Evolutionary conservation across 2,329 filamentous ascomycete genomes (phyloP).

Genomic region (Phaeophleospora eucalypticola): DNA sequence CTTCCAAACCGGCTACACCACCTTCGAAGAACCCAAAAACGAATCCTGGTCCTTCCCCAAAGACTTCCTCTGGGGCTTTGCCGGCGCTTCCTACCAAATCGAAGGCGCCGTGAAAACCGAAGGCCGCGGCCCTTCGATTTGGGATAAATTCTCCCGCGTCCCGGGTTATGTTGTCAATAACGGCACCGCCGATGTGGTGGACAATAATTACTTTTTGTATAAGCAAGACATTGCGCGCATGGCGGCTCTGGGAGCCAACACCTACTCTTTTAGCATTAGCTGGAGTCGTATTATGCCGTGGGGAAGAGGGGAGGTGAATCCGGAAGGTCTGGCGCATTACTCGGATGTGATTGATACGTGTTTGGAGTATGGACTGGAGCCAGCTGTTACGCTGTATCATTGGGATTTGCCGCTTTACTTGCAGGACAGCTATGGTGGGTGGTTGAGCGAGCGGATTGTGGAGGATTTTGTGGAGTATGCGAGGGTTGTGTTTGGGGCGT

Average conservation of each 20-base stretch:
- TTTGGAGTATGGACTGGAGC: slow-evolving; percentile 42
- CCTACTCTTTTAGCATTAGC: slow-evolving; percentile 42
- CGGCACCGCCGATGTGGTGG: slow-evolving; percentile 31
- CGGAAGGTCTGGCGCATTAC: slow-evolving; percentile 46
- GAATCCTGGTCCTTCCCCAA: slow-evolving; percentile 28
- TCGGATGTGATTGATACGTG: slow-evolving; percentile 41
- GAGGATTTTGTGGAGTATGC: slow-evolving; percentile 40
- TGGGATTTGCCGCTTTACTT: slow-evolving; percentile 35
- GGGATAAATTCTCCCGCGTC: slow-evolving; percentile 34
- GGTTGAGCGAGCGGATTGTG: slow-evolving; percentile 34
- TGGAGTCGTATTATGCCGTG: slow-evolving; percentile 50
- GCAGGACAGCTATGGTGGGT: slow-evolving; percentile 23
- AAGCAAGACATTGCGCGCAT: slow-evolving; percentile 36
- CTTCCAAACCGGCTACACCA: slow-evolving; percentile 33
- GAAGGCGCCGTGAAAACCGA: slow-evolving; percentile 26
- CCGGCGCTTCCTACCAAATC: slow-evolving; percentile 31
- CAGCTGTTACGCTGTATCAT: slow-evolving; percentile 45
- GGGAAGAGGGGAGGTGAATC: slow-evolving; percentile 44
- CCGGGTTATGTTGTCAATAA: slow-evolving; percentile 40
- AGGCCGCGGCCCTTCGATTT: slow-evolving; percentile 26
- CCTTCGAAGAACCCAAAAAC: slow-evolving; percentile 30
- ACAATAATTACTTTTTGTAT: slow-evolving; percentile 43
- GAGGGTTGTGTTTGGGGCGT: slow-evolving; percentile 34
- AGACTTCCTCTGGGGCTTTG: slow-evolving; percentile 32
- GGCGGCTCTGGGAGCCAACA: slow-evolving; percentile 36